Evolutionary conservation across 2,329 filamentous ascomycete species (phyloP).

Genomic region (Cordyceps tenuipes): DNA sequence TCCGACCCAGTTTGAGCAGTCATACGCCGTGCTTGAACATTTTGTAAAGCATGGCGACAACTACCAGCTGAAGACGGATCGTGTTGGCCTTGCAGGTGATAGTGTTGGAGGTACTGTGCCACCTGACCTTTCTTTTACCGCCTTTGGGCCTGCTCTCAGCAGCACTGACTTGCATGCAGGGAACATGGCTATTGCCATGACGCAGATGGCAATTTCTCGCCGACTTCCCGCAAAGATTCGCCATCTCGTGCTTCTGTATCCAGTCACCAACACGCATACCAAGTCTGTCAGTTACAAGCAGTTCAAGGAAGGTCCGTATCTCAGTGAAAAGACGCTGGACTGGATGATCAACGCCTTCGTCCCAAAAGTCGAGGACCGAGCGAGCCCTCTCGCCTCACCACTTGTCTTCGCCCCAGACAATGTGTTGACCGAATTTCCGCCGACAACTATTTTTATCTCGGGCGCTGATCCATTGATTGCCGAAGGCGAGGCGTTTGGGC

Average conservation of each 20-base stretch:
- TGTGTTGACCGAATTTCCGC: not conserved
- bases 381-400: not conserved
- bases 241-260: not conserved
- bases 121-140: not conserved
- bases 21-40: not conserved
- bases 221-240: not conserved
- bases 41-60: not conserved
- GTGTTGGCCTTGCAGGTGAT: not conserved
- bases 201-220: not conserved
- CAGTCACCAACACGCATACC: not conserved
- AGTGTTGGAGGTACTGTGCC: not conserved
- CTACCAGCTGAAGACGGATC: not conserved
- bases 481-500: not conserved
- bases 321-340: not conserved
- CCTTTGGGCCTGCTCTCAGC: not conserved
- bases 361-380: not conserved
- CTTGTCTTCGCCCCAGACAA: not conserved
- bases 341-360: not conserved
- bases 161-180: not conserved
- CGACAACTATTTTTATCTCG: not conserved
- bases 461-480: not conserved
- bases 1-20: not conserved
- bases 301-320: not conserved
- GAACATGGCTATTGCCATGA: not conserved
- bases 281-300: not conserved